phyloP scores from a whole-genome alignment of 2,329 filamentous ascomycete genomes.

The Aaosphaeria arxii region DNA sequence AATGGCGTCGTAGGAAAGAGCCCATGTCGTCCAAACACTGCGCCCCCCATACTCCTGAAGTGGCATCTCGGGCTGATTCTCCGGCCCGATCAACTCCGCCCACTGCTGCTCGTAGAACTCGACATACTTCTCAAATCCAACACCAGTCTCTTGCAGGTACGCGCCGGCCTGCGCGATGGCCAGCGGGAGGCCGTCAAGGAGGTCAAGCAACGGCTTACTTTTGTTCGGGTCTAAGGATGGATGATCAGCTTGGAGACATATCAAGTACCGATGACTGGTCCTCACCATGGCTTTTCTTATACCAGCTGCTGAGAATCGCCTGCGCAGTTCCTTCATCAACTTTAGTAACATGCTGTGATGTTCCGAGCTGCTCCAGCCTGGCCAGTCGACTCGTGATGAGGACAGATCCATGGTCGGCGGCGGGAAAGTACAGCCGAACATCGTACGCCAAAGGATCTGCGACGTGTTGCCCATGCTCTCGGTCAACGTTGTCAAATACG shows the following conservation, averaged over 20 bases:
- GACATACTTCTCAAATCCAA: constrained; percentile 21
- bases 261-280: not conserved
- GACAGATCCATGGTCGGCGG: constrained; percentile 9
- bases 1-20: constrained; percentile 11
- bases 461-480: constrained; percentile 24
- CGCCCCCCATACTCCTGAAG: constrained; percentile 16
- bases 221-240: not conserved
- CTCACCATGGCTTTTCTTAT: constrained; percentile 2
- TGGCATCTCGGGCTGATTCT: constrained; percentile 1
- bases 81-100: constrained; percentile 8
- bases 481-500: constrained; percentile 44
- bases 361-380: constrained; percentile 13
- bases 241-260: not conserved
- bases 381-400: constrained; percentile 12
- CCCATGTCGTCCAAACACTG: constrained; percentile 18
- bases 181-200: constrained; percentile 14
- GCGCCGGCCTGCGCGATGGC: constrained; percentile 12
- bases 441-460: constrained; percentile 20
- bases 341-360: constrained; percentile 6
- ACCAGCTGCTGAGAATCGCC: constrained; percentile 10
- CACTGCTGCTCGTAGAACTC: constrained; percentile 31
- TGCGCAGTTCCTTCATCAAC: constrained; percentile 6
- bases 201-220: constrained; percentile 3
- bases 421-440: constrained; percentile 20
- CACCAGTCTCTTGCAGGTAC: constrained; percentile 12